Evolutionary conservation across 78 protist species (phyloP).

Genomic region (Bodo saltans): DNA sequence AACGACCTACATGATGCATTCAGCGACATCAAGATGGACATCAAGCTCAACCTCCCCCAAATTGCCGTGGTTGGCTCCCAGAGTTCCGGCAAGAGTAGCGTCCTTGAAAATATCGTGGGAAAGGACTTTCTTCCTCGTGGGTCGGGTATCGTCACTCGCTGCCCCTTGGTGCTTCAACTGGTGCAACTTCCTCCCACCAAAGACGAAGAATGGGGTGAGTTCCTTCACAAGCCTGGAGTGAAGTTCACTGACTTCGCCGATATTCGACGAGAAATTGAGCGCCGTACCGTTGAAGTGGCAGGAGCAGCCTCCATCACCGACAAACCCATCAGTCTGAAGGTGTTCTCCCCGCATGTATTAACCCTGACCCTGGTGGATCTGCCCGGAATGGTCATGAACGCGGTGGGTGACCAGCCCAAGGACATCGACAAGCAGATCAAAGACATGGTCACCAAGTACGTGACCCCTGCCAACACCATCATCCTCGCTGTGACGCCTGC

Average conservation of each 20-base stretch:
- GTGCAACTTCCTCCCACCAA: slow-evolving; percentile 30
- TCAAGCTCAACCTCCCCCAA: slow-evolving; percentile 88
- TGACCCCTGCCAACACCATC: slow-evolving; percentile 63
- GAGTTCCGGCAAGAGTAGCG: slow-evolving; percentile 89
- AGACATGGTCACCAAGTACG: slow-evolving; percentile 62
- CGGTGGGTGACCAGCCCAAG: slow-evolving; percentile 86
- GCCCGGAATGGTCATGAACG: slow-evolving; percentile 93
- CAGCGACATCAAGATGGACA: slow-evolving; percentile 21
- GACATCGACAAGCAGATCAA: slow-evolving; percentile 80
- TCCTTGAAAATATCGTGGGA: slow-evolving; percentile 89
- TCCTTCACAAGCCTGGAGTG: slow-evolving; percentile 72
- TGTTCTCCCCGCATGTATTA: slow-evolving; percentile 82
- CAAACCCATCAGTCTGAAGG: slow-evolving; percentile 75
- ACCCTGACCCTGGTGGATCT: slow-evolving; percentile 93
- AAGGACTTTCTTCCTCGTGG: slow-evolving; percentile 83
- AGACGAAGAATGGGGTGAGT: slow-evolving; percentile 27
- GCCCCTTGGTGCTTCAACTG: slow-evolving; percentile 94
- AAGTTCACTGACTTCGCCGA: slow-evolving; percentile 73
- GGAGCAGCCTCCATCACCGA: slow-evolving; percentile 75
- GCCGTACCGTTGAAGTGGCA: slow-evolving; percentile 76
- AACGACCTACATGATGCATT: slow-evolving; percentile 82
- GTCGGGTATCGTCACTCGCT: slow-evolving; percentile 91
- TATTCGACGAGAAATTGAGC: slow-evolving; percentile 70
- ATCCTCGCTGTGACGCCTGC: slow-evolving; percentile 95
- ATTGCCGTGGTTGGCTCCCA: slow-evolving; percentile 96